Evolutionary conservation across 2,329 filamentous ascomycete genomes (phyloP), one percentile per base, ranked within the genome.

Genomic region (Apiospora malaysiana): DNA sequence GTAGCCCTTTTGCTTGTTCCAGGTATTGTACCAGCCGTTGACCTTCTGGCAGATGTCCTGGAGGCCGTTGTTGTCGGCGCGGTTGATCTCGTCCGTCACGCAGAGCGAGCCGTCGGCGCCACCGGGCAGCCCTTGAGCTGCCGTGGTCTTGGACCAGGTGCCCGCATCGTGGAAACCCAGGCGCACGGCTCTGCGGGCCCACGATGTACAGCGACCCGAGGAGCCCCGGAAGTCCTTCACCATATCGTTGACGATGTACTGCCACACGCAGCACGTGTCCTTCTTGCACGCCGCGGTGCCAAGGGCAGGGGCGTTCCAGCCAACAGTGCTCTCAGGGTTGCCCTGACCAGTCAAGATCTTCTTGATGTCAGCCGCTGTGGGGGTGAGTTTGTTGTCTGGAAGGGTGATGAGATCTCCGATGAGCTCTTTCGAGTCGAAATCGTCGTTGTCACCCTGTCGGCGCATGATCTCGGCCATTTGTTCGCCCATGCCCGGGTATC

Each of bases 81-180:
- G 77, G 2, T 71, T 72, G 63, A 81, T 76, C 70, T 86, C 83
- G 69, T 81, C 79, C n/a, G 78, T 79, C 23, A 85, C 77, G 32
- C 85, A 79, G 63, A 86, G 79, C 27, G 81, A 83, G 1, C 85
- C 85, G 68, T 86, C 85, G 5, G 85, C 85, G n/a, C 85, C 85
- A 8, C 67, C 46, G 21, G 67, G 67, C 32, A 25, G 46, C 14
- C 80, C 81, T 18, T 72, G 68, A 0, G 76, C 73, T 0, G 75
- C 74, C 4, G 79, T 78, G 8, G 75, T 73, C 68, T 81, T 81
- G 47, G 82, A 82, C 83, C 84, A 86, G 32, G 81, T 79, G 1
- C 79, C 85, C 2, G 84, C 83, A 72, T 86, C 85, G 72, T 86
- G 85, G 75, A 86, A 86, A 16, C 84, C 85, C 42, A 85, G 80